These are phyloP conservation scores for Reticulascus tulasneorum DNA, from an alignment of 2,329 filamentous ascomycete genomes.

Conservation along the genomic window DNA sequence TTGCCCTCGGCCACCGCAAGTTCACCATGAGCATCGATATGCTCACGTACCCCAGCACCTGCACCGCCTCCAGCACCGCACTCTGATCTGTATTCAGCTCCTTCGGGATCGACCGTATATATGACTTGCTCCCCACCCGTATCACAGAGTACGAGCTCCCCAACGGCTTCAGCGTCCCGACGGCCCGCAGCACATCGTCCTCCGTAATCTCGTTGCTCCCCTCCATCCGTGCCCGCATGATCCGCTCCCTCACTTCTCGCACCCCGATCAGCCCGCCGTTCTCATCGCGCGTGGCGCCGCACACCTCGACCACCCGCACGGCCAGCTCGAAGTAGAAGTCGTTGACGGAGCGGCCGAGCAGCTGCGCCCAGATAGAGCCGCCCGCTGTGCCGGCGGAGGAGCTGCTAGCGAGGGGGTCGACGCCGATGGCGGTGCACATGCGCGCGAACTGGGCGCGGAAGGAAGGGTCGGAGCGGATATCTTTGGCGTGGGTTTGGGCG, in stretches of 20 bases:
- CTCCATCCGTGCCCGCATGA: slow-evolving; percentile 69
- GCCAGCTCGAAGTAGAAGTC: slow-evolving; percentile 99
- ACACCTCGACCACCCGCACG: slow-evolving; percentile 92
- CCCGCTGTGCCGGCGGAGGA: slow-evolving; percentile 31
- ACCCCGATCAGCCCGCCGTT: slow-evolving; percentile 91
- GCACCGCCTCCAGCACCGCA: slow-evolving; percentile 84
- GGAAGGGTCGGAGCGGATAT: slow-evolving; percentile 90
- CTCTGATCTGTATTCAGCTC: slow-evolving; percentile 94
- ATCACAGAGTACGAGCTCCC: slow-evolving; percentile 85
- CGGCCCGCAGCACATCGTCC: slow-evolving; percentile 88
- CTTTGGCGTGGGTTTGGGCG: slow-evolving; percentile 87
- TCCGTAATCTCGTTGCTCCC: slow-evolving; percentile 79
- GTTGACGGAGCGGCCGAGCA: slow-evolving; percentile 86
- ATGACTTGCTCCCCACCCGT: slow-evolving; percentile 75
- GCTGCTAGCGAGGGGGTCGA: slow-evolving; percentile 75
- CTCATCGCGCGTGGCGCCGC: slow-evolving; percentile 77
- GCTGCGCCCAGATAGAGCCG: slow-evolving; percentile 82
- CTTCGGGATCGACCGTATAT: slow-evolving; percentile 89
- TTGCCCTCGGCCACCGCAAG: slow-evolving; percentile 75
- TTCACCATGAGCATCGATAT: slow-evolving; percentile 86
- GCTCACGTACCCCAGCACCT: slow-evolving; percentile 85
- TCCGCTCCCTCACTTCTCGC: slow-evolving; percentile 71
- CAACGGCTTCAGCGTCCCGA: slow-evolving; percentile 80
- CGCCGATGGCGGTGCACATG: slow-evolving; percentile 96
- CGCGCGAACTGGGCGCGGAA: slow-evolving; percentile 97